A percentile compares a stretch with the other conserved stretches of the same genome.
Conservation (phyloP, 192 early-diverging fungal genomes). For the Linnemannia schmuckeri region DNA sequence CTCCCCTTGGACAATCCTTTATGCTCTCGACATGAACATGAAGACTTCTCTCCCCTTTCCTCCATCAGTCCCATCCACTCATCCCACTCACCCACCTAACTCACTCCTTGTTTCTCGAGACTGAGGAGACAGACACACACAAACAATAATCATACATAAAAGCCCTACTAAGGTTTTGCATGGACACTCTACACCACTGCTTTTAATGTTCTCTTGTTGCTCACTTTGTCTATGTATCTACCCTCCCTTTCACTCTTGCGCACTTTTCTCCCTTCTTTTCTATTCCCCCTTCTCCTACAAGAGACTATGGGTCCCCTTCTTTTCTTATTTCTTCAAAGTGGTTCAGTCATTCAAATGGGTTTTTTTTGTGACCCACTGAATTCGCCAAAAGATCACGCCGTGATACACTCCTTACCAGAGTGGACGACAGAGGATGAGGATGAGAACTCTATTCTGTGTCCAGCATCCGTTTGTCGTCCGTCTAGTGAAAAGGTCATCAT, state of each 20-base stretch:
- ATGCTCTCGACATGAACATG: constrained; percentile 6
- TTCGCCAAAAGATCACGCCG: neutral
- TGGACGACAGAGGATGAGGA: neutral
- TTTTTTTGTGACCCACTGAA: neutral
- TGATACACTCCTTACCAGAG: neutral
- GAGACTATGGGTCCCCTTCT: neutral
- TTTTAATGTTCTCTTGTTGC: neutral
- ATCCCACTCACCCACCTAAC: neutral
- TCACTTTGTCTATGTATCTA: neutral
- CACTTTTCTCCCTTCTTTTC: neutral
- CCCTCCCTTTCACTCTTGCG: neutral
- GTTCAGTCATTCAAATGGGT: neutral
- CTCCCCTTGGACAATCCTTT: constrained; percentile 9
- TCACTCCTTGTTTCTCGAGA: constrained; percentile 7
- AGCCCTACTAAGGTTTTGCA: neutral
- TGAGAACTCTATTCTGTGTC: neutral
- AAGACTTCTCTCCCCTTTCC: neutral
- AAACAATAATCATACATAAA: neutral
- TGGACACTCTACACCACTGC: neutral
- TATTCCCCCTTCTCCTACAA: neutral
- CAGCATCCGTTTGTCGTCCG: neutral
- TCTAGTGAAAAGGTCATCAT: constrained; percentile 1
- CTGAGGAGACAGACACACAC: neutral
- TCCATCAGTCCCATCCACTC: neutral
- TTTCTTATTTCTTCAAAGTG: neutral